Evolutionary conservation across 805 yeast genomes (phyloP), one percentile per base, ranked within the genome.

Genomic region (Ogataea ramenticola): DNA sequence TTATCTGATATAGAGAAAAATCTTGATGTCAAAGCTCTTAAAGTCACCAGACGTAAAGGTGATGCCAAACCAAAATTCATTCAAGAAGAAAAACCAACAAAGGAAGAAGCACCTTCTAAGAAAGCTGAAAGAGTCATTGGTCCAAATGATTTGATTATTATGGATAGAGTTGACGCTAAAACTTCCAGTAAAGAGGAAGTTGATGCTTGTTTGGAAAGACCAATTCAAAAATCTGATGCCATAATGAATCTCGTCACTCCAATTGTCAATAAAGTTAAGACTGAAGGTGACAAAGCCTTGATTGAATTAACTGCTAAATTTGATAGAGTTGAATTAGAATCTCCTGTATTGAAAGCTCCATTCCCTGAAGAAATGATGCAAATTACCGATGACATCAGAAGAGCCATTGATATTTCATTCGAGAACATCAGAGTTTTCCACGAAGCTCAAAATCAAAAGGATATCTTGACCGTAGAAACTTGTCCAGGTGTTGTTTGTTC

Each of bases 201-300:
- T 20, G 67, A 65, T 20, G 66, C 70, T 24, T 89, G 93, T 10
- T 72, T 93, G 46, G 74, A 80, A 26, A 83, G 99, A 67, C 99
- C 99, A n/a, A 93, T 87, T 41, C 98, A 93, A 67, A 84, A 85
- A 57, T 86, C 96, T 20, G 74, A 90, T 19, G 93, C 88, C 56
- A 95, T 93, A 49, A 88, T 90, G 95, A 81, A 84, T 51, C 73
- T 93, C 43, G 98, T 95, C 24, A 76, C 81, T 34, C 99, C 99
- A 35, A 93, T 93, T 48, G 80, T 93, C 38, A 80, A 85, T 32
- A 74, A 77, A 42, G 97, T 93, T 24, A 80, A 78, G 53, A 57
- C 64, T 7, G 75, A 78, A 38, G 99, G 99, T 50, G 97, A 93
- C 58, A 72, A 72, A 43, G 98, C 97, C 0, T 70, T 93, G 45